A percentile compares a stretch with the other conserved stretches of the same genome.
Evolutionary conservation across 2,329 filamentous ascomycete species (phyloP).

Genomic region (Thielaviopsis populi): DNA sequence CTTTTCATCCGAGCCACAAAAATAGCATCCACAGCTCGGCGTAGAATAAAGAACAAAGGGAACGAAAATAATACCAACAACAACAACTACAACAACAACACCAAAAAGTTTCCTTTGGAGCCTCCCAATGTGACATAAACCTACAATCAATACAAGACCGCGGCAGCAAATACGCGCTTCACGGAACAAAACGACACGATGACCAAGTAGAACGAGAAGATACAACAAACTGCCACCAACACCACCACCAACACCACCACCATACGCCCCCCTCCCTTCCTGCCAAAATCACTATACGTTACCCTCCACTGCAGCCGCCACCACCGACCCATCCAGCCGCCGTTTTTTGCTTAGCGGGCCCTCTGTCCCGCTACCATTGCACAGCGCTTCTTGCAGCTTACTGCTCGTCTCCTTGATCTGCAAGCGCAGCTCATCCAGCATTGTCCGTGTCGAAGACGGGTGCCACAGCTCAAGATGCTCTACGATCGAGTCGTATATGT

Average conservation of each 20-base stretch:
- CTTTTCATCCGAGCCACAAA: no score
- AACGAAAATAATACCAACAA: no score
- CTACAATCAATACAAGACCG: no score
- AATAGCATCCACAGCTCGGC: no score
- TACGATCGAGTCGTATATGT: slow-evolving; percentile 13
- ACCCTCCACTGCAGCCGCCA: not conserved
- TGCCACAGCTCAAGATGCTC: slow-evolving; percentile 15
- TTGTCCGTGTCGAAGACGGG: slow-evolving; percentile 9
- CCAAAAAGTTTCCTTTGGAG: no score
- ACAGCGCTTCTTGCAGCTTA: not conserved
- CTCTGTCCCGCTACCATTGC: not conserved
- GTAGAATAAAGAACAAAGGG: no score
- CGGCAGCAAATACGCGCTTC: no score
- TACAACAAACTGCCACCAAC: not conserved
- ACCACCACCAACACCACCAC: not conserved
- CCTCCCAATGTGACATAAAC: no score
- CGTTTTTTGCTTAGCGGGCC: not conserved
- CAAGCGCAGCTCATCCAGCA: slow-evolving; percentile 1
- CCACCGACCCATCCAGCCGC: not conserved
- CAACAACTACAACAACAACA: no score
- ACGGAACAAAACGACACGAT: no score
- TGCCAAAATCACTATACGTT: not conserved
- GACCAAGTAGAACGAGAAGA: not conserved
- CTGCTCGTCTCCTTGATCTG: not conserved
- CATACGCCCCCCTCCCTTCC: not conserved